Evolutionary conservation across 768 basidiomycete genomes (phyloP), one percentile per base, ranked within the genome.

Genomic region (Sistotremastrum suecicum): DNA sequence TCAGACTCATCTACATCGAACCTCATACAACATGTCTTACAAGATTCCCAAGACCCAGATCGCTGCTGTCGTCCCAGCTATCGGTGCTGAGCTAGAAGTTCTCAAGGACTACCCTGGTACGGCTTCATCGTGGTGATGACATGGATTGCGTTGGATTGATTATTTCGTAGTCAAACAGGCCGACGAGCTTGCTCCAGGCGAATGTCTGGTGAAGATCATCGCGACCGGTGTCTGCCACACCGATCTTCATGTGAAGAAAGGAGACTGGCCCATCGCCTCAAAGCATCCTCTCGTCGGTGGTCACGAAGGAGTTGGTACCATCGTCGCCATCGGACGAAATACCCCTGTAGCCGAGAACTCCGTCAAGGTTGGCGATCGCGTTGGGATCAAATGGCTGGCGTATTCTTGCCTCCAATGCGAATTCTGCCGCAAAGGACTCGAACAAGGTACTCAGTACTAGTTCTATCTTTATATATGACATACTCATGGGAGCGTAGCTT

Each of bases 191-290:
- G 63, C 60, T 0, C 78, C 78, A 0, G 79, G 78, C 40, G 78
- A 85, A 61, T 83, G 80, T 56, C 76, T 88, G 51, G 67, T 89
- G 60, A 80, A 83, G 61, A 67, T 89, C 56, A 68, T 71, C 34
- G 80, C 75, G 63, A 78, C 81, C 5, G 86, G 86, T 46, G 84
- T 88, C n/a, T 89, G 87, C 63, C 85, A 88, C 57, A 84, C 82
- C 3, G 87, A 89, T 55, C 70, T 86, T 9, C 87, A 89, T 54
- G 80, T 80, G 30, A 74, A 74, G 35, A 61, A 72, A 36, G 76
- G 74, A 39, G 89, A 91, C 57, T 91, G 90, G 90, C 89, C 89
- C 0, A 47, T 84, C 7, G 60, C 69, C n/a, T 67, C 75, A 34
- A 73, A 67, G 44, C 67, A 67, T 1, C 82, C 81, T 0, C 73